Conservation (phyloP, 2,329 filamentous ascomycete species). For the Ceratocystis diversiconidia region DNA sequence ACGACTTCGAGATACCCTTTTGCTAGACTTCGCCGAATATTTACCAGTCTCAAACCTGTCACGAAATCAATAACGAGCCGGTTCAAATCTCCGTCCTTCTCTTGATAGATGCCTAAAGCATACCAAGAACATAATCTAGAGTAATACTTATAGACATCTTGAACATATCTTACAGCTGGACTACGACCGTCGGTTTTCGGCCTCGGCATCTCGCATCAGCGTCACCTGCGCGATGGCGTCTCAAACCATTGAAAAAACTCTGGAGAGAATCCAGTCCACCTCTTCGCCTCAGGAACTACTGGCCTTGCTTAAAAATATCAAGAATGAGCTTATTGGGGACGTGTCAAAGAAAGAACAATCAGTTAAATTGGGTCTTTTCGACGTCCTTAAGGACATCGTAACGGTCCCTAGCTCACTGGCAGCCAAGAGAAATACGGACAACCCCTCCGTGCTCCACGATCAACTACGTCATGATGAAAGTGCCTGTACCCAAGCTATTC, state of each 20-base stretch:
- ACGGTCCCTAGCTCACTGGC: background rate
- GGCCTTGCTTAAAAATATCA: constrained; percentile 55
- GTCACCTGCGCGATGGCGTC: constrained; percentile 35
- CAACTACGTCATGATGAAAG: constrained; percentile 7
- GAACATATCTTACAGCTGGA: background rate
- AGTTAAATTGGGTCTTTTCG: constrained; percentile 55
- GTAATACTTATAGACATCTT: too few relatives aligned
- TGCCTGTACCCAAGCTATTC: constrained; percentile 54
- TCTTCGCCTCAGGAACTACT: constrained; percentile 38
- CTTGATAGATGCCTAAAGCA: background rate
- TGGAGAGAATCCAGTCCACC: constrained; percentile 43
- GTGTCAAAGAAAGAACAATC: constrained; percentile 71
- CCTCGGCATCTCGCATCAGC: background rate
- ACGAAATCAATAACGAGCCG: background rate
- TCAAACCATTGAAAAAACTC: constrained; percentile 37
- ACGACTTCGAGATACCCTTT: background rate
- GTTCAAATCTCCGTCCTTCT: background rate
- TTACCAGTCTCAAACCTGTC: background rate
- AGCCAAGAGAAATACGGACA: background rate
- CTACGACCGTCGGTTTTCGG: background rate
- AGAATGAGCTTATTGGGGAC: constrained; percentile 83
- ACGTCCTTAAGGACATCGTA: constrained; percentile 29
- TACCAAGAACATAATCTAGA: too few relatives aligned
- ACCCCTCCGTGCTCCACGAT: background rate
- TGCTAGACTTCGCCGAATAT: background rate